Evolutionary conservation across 805 yeast genomes (phyloP).

Genomic region (Schwanniomyces sp.): DNA sequence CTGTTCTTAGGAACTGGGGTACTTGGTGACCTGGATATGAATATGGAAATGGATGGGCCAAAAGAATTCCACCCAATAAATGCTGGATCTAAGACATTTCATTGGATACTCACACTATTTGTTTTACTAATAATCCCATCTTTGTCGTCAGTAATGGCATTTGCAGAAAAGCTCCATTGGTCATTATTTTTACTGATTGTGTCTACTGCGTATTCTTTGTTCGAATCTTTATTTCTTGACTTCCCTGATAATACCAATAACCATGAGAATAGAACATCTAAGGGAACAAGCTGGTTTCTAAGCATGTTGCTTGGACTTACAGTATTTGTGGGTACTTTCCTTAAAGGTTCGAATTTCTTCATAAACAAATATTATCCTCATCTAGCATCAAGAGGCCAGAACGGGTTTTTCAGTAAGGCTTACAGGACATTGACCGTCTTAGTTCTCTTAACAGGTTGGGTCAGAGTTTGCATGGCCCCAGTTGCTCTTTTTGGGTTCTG

Average conservation of each 20-base stretch:
- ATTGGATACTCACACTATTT: constrained; percentile 57
- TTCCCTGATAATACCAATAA: constrained; percentile 63
- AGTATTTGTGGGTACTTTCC: constrained; percentile 53
- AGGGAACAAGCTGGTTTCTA: constrained; percentile 68
- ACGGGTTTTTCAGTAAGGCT: constrained; percentile 24
- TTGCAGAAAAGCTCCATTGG: constrained; percentile 50
- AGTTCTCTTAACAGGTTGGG: constrained; percentile 66
- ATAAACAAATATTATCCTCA: constrained; percentile 33
- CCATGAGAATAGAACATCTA: constrained; percentile 65
- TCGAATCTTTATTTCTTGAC: constrained; percentile 57
- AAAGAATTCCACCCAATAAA: constrained; percentile 44
- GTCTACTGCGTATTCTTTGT: constrained; percentile 48
- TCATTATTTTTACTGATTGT: constrained; percentile 47
- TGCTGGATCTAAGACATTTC: constrained; percentile 57
- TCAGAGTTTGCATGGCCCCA: constrained; percentile 76
- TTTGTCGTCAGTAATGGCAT: constrained; percentile 50
- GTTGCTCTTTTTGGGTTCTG: constrained; percentile 87
- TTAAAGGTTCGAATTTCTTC: constrained; percentile 52
- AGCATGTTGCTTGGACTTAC: constrained; percentile 45
- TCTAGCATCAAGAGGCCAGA: constrained; percentile 37
- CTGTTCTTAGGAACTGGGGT: background rate
- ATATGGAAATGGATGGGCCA: constrained; percentile 18
- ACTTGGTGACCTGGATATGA: background rate
- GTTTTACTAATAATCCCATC: constrained; percentile 57
- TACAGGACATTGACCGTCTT: constrained; percentile 50